These are phyloP conservation scores for Exophiala viscosa DNA, from an alignment of 2,329 filamentous ascomycete species.

Conservation along the genomic window DNA sequence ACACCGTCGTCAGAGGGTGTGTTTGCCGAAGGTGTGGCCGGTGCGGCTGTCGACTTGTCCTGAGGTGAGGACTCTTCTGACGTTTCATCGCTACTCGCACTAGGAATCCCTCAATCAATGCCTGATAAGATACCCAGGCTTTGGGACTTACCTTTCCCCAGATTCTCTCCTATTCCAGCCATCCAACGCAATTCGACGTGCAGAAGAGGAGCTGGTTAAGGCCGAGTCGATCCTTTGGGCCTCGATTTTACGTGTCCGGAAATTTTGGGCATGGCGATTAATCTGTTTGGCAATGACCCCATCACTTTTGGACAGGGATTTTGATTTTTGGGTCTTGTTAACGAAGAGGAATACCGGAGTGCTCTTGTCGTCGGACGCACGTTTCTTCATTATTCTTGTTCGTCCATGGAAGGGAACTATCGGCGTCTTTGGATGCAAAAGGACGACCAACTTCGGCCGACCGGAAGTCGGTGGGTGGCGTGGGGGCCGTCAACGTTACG, in stretches of 20 bases:
- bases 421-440: not conserved
- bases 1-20: not conserved
- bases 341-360: slow-evolving; percentile 22
- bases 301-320: slow-evolving; percentile 25
- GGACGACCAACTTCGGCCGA: no score
- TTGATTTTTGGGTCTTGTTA: slow-evolving; percentile 24
- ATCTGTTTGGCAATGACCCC: slow-evolving; percentile 22
- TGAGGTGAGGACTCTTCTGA: slow-evolving; percentile 10
- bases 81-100: slow-evolving; percentile 14
- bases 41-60: slow-evolving; percentile 1
- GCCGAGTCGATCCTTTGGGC: slow-evolving; percentile 17
- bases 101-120: not conserved
- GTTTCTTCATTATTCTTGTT: slow-evolving; percentile 14
- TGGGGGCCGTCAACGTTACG: no score
- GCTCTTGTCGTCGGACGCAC: slow-evolving; percentile 7
- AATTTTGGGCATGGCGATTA: slow-evolving; percentile 24
- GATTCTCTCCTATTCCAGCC: slow-evolving; percentile 22
- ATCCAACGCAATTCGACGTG: slow-evolving; percentile 22
- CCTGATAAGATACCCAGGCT: not conserved
- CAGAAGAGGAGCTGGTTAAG: slow-evolving; percentile 19
- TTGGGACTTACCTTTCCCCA: slow-evolving; percentile 7
- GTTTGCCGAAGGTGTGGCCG: not conserved
- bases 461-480: no score
- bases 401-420: slow-evolving; percentile 1
- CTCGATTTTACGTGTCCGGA: slow-evolving; percentile 20